Conservation (phyloP, 306 rosid genomes). For the Alnus rubra region DNA sequence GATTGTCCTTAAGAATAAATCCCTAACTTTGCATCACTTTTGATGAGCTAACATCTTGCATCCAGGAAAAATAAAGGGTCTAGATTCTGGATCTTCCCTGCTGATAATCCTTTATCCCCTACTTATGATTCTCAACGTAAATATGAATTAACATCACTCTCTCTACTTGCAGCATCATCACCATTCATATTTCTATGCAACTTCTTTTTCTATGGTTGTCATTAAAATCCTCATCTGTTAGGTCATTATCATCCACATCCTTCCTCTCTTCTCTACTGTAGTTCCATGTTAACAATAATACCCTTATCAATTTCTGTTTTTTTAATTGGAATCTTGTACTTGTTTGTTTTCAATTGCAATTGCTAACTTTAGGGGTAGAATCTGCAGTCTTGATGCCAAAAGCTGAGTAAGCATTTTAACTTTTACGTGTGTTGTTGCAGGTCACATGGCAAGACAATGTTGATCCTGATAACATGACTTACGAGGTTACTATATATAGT, state of each 20-base stretch:
- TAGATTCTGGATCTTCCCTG: background rate
- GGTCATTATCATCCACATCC: background rate
- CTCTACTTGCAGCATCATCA: background rate
- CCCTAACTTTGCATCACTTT: background rate
- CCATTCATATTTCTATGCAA: background rate
- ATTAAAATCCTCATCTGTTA: background rate
- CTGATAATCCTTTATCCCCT: background rate
- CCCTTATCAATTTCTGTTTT: background rate
- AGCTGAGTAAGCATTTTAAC: conserved; percentile 16
- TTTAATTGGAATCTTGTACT: background rate
- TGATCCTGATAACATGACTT: conserved; percentile 92
- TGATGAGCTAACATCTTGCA: background rate
- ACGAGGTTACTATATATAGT: conserved; percentile 57
- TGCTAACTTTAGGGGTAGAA: background rate
- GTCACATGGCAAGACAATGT: conserved; percentile 74
- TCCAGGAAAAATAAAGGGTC: background rate
- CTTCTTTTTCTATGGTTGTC: background rate
- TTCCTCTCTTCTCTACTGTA: background rate
- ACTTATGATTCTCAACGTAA: background rate
- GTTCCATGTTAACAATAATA: background rate
- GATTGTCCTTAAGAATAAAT: background rate
- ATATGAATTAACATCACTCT: background rate
- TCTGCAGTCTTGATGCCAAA: conserved; percentile 1
- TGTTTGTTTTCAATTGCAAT: background rate
- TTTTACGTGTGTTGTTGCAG: conserved; percentile 43